A percentile compares a stretch with the other conserved stretches of the same genome.
Evolutionary conservation across 2,329 filamentous ascomycete species (phyloP).

Genomic region (Xylariomycetidae sp.): DNA sequence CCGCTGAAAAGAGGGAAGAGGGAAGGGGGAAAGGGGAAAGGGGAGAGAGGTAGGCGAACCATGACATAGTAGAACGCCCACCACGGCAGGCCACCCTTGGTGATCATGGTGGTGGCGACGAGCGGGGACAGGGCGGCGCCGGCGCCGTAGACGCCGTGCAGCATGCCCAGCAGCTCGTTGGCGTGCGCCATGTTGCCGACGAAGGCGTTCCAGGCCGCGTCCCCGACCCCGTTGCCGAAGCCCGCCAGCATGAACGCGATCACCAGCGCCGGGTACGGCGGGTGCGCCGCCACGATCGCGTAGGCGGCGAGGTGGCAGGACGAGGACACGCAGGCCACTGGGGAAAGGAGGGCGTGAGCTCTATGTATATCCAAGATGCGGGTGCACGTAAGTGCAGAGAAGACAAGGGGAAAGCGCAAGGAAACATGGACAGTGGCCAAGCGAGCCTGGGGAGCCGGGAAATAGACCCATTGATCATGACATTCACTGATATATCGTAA

Average conservation of each 20-base stretch:
- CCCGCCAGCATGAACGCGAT: slow-evolving; percentile 61
- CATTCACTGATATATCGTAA: too few relatives aligned
- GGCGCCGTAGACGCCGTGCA: slow-evolving; percentile 63
- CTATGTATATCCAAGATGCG: too few relatives aligned
- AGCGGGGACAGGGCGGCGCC: slow-evolving; percentile 65
- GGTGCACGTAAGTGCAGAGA: too few relatives aligned
- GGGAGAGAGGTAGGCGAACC: slow-evolving; percentile 35
- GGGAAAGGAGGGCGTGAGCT: too few relatives aligned
- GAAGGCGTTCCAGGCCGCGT: slow-evolving; percentile 50
- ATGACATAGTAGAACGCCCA: slow-evolving; percentile 71
- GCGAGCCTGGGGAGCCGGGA: too few relatives aligned
- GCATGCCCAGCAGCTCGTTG: slow-evolving; percentile 62
- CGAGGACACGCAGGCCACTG: slow-evolving; percentile 56
- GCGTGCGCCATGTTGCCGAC: slow-evolving; percentile 61
- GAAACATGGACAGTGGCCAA: too few relatives aligned
- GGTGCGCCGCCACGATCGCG: slow-evolving; percentile 56
- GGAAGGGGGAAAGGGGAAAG: background rate
- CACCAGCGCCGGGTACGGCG: slow-evolving; percentile 61
- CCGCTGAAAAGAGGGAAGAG: background rate
- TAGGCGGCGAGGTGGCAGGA: slow-evolving; percentile 59
- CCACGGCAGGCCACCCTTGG: slow-evolving; percentile 55
- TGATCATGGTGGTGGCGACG: slow-evolving; percentile 65
- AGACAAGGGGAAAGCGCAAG: too few relatives aligned
- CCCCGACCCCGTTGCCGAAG: slow-evolving; percentile 62
- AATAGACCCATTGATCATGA: too few relatives aligned